Conservation (phyloP, 768 basidiomycete genomes). For the Neoboletus subvelutipes region DNA sequence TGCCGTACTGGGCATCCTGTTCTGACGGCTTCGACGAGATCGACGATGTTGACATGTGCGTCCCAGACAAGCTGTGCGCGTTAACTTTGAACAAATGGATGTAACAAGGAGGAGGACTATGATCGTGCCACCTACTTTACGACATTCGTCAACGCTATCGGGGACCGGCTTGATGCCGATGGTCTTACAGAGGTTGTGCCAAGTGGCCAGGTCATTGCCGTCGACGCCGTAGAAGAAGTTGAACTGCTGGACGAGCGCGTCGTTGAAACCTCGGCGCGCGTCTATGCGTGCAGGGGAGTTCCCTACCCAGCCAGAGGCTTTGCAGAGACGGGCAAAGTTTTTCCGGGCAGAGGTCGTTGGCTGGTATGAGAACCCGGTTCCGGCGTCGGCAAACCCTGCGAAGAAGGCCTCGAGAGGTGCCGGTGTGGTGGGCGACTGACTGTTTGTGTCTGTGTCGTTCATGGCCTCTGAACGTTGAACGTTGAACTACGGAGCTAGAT, state of each 20-base stretch:
- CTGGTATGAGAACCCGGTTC: slow-evolving; percentile 12
- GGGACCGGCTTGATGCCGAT: slow-evolving; percentile 19
- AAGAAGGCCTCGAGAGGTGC: slow-evolving; percentile 18
- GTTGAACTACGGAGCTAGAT: too few species aligned
- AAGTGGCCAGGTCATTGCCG: slow-evolving; percentile 13
- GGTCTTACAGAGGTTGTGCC: slow-evolving; percentile 22
- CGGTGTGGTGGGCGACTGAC: neutral
- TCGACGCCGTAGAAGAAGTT: slow-evolving; percentile 24
- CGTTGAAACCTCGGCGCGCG: slow-evolving; percentile 11
- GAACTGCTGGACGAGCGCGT: slow-evolving; percentile 27
- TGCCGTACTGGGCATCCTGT: slow-evolving; percentile 13
- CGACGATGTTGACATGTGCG: slow-evolving; percentile 33
- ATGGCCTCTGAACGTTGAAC: too few species aligned
- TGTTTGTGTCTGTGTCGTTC: neutral
- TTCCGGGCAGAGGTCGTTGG: slow-evolving; percentile 5
- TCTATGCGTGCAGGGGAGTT: neutral
- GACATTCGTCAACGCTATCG: slow-evolving; percentile 15
- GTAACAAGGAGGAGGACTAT: neutral
- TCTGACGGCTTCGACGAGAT: slow-evolving; percentile 25
- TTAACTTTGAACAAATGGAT: neutral
- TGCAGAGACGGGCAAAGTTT: slow-evolving; percentile 20
- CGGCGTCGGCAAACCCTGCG: slow-evolving; percentile 3
- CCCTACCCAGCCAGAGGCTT: slow-evolving; percentile 1
- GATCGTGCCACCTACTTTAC: slow-evolving; percentile 5
- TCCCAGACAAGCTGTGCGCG: slow-evolving; percentile 19